Evolutionary conservation across 1,284 basidiomycete genomes (phyloP), one percentile per base, ranked within the genome.

Genomic region (Ceratobasidium sp.): DNA sequence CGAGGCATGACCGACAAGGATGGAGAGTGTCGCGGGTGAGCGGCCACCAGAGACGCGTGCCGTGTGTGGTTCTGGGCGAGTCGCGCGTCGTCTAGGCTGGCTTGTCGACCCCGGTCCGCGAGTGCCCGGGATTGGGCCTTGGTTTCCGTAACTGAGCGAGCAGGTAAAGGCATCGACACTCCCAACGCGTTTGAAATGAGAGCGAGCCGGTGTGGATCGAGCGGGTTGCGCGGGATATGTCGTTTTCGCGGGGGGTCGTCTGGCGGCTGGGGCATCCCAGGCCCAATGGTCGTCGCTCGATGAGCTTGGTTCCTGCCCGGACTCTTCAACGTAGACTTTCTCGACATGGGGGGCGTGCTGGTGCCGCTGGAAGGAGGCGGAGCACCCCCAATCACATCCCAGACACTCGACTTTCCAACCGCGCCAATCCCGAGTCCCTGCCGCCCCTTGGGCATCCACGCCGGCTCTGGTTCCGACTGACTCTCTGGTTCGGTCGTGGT

Each of bases 161-260:
- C 82, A 8, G 91, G 92, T 50, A 90, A 79, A 0, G 91, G 91
- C 0, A 88, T 89, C 1, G 90, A 85, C 32, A 93, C 87, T 65
- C 92, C 92, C 50, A 93, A 86, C 1, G 92, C 92, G 77, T 93
- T 93, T 28, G 91, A 92, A 39, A 93, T 83, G 76, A 90, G 91
- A 50, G 91, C 92, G 4, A 93, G 85, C 16, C 89, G 84, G 76
- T 90, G 85, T 12, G 92, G 91, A 5, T 91, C 80, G 14, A 93
- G 82, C 2, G 92, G 92, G 41, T 88, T 80, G 76, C 87, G 88
- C 73, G 90, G 90, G 18, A 50, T 21, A 30, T 73, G 55, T 32
- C 53, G 62, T 57, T 67, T 57, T 28, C 58, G 23, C 30, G 32
- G 43, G 39, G 53, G 28, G 48, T 67, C 50, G 9, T 55, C 46